Evolutionary conservation across 176 grass and related monocot species (phyloP), one percentile per base, ranked within the genome.

Genomic region (Saccharum spontaneum): DNA sequence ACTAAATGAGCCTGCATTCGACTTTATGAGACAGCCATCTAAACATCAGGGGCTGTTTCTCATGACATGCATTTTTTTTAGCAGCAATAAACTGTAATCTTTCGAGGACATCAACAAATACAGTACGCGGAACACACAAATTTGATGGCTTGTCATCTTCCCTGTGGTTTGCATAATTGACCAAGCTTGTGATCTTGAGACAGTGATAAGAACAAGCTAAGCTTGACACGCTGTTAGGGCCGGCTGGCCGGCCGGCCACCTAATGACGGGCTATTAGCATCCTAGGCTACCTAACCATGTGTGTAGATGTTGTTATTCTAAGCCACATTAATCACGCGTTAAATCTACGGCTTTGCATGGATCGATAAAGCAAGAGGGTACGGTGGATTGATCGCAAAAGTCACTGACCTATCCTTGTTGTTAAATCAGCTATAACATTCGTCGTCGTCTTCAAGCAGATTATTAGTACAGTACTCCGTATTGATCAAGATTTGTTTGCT

Each of bases 251-350:
- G 49, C 49, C 49, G 77, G 28, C 73, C 37, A 66, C 67, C 75
- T 69, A 83, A 87, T 75, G 38, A 31, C 45, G 67, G 78, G 11
- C 75, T 71, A 62, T 30, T 65, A 62, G 30, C 62, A 76, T 63
- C 75, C 76, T 91, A 84, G 81, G 84, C 76, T 48, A 84, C 85
- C 85, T 76, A 91, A 87, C 85, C 62, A 80, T 75, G 71, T 67
- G 75, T 63, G 76, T 87, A 69, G 84, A 90, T 79, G 30, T 24
- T 84, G 46, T 80, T 69, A 79, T 33, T 84, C 28, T 80, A 61
- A 87, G 63, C 49, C 85, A 90, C 85, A 91, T 84, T 91, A 87
- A 91, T 91, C 75, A 87, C 85, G 49, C 85, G 76, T 87, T 80
- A 84, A 84, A 84, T 66, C 76, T 46, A 87, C 80, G 75, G 81